Evolutionary conservation across 768 basidiomycete species (phyloP), one percentile per base, ranked within the genome.

Genomic region (Gymnopilus junonius): DNA sequence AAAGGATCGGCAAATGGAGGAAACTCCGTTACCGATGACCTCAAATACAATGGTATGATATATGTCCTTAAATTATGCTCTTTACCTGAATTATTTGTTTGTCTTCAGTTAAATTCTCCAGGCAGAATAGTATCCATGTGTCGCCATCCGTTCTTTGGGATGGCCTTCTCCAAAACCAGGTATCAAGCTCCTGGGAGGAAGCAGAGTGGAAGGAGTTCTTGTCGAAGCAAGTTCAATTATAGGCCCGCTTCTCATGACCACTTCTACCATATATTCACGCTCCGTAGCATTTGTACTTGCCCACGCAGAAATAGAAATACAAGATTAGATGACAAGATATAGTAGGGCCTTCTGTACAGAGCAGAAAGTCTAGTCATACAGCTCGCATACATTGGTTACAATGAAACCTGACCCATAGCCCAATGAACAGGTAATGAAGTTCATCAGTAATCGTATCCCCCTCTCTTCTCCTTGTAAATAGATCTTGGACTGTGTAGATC

Each of bases 51-150:
- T n/a, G 84, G 95, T 95, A 70, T 58, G 91, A 79, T 1, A 45
- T 43, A 21, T 12, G 1, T 45, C 10, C 11, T 20, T 31, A 67
- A 54, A 56, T 23, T 15, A 21, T 5, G 32, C 17, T 2, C 21
- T 53, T 6, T 40, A 12, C 25, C 39, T 55, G 23, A 40, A 20
- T 23, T 6, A 12, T 34, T 43, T n/a, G 56, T 64, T 53, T 40
- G 42, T 45, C 45, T 58, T 29, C 63, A 31, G 94, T 97, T 82
- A 97, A 96, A 76, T 90, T 90, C 73, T 87, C 91, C 15, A 82
- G 96, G 65, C 95, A 97, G 79, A 97, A 98, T 64, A 83, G 92
- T 2, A 87, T 97, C 40, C 96, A 98, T 67, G 93, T 97, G 50
- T 95, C 94, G 1, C 94, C 95, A 4, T 91, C 94, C 40, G 85